Conservation (phyloP, 192 early-diverging fungal genomes). For the Fimicolochytrium jonesii region DNA sequence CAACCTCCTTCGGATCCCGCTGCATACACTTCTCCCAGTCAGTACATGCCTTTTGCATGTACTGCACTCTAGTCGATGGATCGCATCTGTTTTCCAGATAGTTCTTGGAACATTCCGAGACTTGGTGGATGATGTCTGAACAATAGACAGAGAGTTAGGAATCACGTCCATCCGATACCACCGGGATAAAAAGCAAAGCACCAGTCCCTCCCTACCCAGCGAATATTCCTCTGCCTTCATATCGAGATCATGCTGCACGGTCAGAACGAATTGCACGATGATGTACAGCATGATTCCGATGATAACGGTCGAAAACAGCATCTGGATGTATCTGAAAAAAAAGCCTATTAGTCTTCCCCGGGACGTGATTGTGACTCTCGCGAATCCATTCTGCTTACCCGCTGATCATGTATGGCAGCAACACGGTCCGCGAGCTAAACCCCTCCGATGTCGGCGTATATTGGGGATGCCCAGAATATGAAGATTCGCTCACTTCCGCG, state of each 20-base stretch:
- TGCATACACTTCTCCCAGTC: slow-evolving; percentile 63
- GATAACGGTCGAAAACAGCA: slow-evolving; percentile 64
- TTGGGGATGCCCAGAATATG: background rate
- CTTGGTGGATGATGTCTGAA: slow-evolving; percentile 54
- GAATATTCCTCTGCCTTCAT: slow-evolving; percentile 64
- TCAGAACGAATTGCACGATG: slow-evolving; percentile 63
- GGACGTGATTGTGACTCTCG: background rate
- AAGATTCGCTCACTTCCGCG: too few species aligned
- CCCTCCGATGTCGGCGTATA: background rate
- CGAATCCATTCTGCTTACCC: slow-evolving; percentile 15
- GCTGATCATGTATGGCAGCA: slow-evolving; percentile 40
- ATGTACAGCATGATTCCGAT: slow-evolving; percentile 55
- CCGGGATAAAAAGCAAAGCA: background rate
- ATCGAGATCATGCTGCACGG: slow-evolving; percentile 69
- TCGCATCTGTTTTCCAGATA: slow-evolving; percentile 60
- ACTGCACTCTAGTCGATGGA: slow-evolving; percentile 52
- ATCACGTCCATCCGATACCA: background rate
- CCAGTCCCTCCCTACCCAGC: too few species aligned
- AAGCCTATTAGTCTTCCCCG: too few species aligned
- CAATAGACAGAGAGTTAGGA: background rate
- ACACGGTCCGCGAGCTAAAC: background rate
- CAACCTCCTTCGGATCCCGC: slow-evolving; percentile 54
- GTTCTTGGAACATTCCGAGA: slow-evolving; percentile 54
- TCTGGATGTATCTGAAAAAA: slow-evolving; percentile 67
- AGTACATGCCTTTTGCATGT: slow-evolving; percentile 55